Percentiles rank a stretch among this genome's conserved stretches.
Conservation (phyloP, 345 rosid species). For the Citrus glauca region DNA sequence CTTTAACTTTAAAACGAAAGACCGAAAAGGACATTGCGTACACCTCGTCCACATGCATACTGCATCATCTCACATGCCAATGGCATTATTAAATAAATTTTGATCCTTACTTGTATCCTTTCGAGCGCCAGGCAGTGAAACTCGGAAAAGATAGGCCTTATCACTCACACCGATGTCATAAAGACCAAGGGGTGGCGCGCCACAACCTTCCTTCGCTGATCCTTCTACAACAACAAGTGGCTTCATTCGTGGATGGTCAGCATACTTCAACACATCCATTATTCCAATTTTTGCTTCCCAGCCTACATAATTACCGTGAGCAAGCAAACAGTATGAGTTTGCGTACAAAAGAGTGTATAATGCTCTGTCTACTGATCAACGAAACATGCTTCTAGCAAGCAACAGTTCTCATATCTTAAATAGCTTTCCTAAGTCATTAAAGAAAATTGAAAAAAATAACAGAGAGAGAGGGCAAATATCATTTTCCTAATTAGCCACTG, state of each 20-base stretch:
- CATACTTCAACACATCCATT: constrained; percentile 21
- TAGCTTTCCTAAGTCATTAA: background rate
- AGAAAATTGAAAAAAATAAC: background rate
- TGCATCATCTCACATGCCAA: background rate
- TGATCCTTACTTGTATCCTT: constrained; percentile 48
- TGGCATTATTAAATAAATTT: background rate
- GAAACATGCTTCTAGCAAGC: background rate
- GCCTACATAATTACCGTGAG: background rate
- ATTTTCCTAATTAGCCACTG: background rate
- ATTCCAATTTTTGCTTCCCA: background rate
- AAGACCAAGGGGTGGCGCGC: constrained; percentile 58
- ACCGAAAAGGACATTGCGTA: too few relatives aligned
- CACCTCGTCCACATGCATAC: background rate
- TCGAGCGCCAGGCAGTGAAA: constrained; percentile 59
- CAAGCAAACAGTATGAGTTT: background rate
- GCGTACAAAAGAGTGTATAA: background rate
- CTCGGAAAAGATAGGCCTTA: constrained; percentile 62
- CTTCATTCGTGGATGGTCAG: constrained; percentile 19
- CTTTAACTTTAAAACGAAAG: background rate
- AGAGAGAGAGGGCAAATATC: background rate
- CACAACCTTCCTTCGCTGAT: constrained; percentile 47
- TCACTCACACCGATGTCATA: constrained; percentile 64
- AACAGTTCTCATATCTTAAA: background rate
- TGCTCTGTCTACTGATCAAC: background rate
- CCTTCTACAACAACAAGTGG: constrained; percentile 41